phyloP scores from a whole-genome alignment of 306 rosid genomes.

The Sindora glabra region DNA sequence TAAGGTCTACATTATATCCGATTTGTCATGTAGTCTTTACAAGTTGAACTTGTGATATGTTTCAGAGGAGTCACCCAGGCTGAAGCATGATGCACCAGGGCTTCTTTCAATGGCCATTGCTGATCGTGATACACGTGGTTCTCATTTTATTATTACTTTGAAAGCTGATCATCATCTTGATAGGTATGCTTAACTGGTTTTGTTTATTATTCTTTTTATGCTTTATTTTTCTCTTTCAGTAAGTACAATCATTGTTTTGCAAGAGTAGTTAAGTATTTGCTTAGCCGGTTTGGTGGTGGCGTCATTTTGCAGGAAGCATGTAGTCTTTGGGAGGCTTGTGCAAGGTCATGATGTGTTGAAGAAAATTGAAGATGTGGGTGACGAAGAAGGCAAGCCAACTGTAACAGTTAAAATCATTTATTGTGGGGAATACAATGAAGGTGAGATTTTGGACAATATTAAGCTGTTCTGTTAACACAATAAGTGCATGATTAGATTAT shows the following conservation, averaged over 20 bases:
- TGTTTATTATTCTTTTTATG: neutral
- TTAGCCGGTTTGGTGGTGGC: neutral
- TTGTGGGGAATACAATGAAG: slow-evolving; percentile 79
- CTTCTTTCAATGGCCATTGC: slow-evolving; percentile 78
- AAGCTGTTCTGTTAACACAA: neutral
- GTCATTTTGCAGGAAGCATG: slow-evolving; percentile 59
- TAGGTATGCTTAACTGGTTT: slow-evolving; percentile 43
- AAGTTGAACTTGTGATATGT: neutral
- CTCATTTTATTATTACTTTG: slow-evolving; percentile 79
- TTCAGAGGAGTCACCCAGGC: slow-evolving; percentile 80
- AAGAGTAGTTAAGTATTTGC: too few relatives aligned
- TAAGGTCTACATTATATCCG: too few relatives aligned
- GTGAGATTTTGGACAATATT: slow-evolving; percentile 27
- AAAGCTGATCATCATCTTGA: slow-evolving; percentile 70
- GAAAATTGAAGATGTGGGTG: slow-evolving; percentile 77
- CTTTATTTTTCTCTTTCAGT: too few relatives aligned
- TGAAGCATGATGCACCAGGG: slow-evolving; percentile 75
- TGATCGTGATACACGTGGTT: slow-evolving; percentile 70
- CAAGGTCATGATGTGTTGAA: slow-evolving; percentile 58
- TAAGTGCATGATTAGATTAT: neutral
- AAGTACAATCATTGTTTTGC: too few relatives aligned
- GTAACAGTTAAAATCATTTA: slow-evolving; percentile 86
- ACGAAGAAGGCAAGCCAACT: slow-evolving; percentile 67
- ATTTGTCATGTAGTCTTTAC: neutral
- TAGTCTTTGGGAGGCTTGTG: slow-evolving; percentile 86